Evolutionary conservation across 2,329 filamentous ascomycete species (phyloP).

Genomic region (Stagonosporopsis cucurbitacearum): DNA sequence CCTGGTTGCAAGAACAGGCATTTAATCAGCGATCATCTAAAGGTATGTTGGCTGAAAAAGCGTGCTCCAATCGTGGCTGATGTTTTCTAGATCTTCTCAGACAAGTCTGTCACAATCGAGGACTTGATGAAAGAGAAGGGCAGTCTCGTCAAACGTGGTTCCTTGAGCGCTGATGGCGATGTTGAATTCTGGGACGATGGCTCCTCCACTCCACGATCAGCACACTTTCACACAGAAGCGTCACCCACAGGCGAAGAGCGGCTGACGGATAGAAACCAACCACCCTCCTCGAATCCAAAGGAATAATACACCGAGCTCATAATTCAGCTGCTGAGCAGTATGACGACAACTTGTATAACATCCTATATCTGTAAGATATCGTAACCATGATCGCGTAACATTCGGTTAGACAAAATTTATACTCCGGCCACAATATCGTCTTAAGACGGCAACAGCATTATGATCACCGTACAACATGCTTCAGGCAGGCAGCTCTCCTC

Average conservation of each 20-base stretch:
- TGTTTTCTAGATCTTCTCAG: conserved; percentile 68
- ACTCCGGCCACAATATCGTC: background rate
- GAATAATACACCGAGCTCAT: conserved; percentile 7
- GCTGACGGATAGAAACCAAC: conserved; percentile 26
- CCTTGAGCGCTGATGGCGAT: conserved; percentile 78
- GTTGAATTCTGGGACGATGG: conserved; percentile 91
- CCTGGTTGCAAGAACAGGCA: conserved; percentile 86
- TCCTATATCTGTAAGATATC: conserved; percentile 9
- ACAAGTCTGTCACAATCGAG: conserved; percentile 73
- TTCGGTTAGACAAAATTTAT: conserved; percentile 5
- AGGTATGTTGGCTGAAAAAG: conserved; percentile 49
- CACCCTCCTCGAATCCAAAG: conserved; percentile 20
- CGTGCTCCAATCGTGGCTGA: conserved; percentile 5
- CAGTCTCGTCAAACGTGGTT: conserved; percentile 73
- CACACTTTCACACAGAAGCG: conserved; percentile 42
- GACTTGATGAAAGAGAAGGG: conserved; percentile 80
- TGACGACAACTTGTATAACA: conserved; percentile 20
- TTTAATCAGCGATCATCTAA: conserved; percentile 88
- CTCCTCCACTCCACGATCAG: conserved; percentile 46
- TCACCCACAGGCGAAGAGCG: conserved; percentile 35
- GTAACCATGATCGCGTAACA: conserved; percentile 2
- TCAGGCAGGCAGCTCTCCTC: background rate
- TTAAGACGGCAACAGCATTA: background rate
- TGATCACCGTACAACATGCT: background rate
- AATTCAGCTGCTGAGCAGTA: conserved; percentile 10